A percentile compares a stretch with the other conserved stretches of the same genome.
phyloP scores from a whole-genome alignment of 352 stramenopile genomes.

The Phytophthora fragariae region DNA sequence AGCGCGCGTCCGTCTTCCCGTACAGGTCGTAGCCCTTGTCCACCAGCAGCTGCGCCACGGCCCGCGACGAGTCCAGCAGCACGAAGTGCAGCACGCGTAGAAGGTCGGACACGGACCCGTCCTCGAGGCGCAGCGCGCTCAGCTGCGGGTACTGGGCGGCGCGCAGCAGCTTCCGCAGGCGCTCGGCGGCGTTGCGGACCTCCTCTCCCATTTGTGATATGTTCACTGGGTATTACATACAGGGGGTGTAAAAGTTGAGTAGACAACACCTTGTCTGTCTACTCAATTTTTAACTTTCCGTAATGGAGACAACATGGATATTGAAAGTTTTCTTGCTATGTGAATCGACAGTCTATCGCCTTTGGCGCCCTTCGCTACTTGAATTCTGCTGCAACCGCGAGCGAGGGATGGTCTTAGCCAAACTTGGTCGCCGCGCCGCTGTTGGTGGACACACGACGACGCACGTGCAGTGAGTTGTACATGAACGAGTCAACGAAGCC shows the following conservation, averaged over 20 bases:
- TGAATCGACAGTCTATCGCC: conserved; percentile 33
- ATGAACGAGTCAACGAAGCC: conserved; percentile 89
- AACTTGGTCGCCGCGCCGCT: conserved; percentile 40
- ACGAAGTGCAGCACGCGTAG: conserved; percentile 75
- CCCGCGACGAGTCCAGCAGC: conserved; percentile 80
- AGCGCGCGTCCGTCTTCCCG: conserved; percentile 80
- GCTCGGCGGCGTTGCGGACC: conserved; percentile 64
- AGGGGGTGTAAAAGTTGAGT: too few relatives aligned
- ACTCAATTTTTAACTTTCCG: too few relatives aligned
- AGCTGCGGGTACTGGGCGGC: conserved; percentile 58
- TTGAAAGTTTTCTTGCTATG: conserved; percentile 17
- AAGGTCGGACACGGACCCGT: conserved; percentile 53
- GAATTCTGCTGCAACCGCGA: background rate
- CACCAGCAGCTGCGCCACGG: conserved; percentile 62
- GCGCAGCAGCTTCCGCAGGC: conserved; percentile 66
- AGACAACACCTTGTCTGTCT: too few relatives aligned
- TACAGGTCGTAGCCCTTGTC: conserved; percentile 76
- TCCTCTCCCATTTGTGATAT: conserved; percentile 26
- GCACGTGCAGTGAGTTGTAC: conserved; percentile 85
- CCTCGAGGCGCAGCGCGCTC: conserved; percentile 44
- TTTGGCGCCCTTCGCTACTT: conserved; percentile 5
- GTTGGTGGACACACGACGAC: conserved; percentile 41
- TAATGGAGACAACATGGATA: background rate
- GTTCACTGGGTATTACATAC: too few relatives aligned
- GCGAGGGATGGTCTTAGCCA: conserved; percentile 25